These are phyloP conservation scores for Fusarium neocosmosporiellum DNA, from an alignment of 2,329 filamentous ascomycete species.

Conservation along the genomic window DNA sequence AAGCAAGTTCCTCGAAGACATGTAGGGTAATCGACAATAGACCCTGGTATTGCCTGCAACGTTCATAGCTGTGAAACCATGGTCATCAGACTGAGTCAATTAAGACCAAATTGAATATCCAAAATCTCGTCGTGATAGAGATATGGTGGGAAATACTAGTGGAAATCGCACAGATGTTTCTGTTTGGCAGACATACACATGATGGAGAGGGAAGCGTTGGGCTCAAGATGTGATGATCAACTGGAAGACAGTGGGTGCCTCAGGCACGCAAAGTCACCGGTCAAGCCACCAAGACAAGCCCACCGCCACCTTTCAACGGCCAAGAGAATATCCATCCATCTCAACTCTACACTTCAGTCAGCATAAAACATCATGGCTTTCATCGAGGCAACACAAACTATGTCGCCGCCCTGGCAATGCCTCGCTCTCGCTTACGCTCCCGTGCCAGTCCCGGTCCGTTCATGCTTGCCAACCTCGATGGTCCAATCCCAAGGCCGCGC, in stretches of 20 bases:
- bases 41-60: not conserved
- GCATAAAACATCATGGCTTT: not conserved
- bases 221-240: not conserved
- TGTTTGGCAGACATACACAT: not conserved
- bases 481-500: not conserved
- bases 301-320: not conserved
- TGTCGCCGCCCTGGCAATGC: not conserved
- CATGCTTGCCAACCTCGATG: not conserved
- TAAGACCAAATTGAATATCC: not conserved
- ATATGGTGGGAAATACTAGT: no score
- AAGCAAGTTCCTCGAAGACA: not conserved
- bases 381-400: not conserved
- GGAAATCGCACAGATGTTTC: no score
- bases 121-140: not conserved
- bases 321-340: not conserved
- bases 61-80: not conserved
- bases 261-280: not conserved
- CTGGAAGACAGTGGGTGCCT: not conserved
- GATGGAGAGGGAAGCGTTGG: not conserved
- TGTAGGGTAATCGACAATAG: not conserved
- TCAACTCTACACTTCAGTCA: not conserved
- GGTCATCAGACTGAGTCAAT: not conserved
- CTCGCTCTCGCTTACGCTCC: slow-evolving; percentile 1
- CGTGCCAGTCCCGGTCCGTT: not conserved
- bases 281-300: not conserved